Evolutionary conservation across 2,329 filamentous ascomycete genomes (phyloP).

Genomic region (Talaromyces sp.): DNA sequence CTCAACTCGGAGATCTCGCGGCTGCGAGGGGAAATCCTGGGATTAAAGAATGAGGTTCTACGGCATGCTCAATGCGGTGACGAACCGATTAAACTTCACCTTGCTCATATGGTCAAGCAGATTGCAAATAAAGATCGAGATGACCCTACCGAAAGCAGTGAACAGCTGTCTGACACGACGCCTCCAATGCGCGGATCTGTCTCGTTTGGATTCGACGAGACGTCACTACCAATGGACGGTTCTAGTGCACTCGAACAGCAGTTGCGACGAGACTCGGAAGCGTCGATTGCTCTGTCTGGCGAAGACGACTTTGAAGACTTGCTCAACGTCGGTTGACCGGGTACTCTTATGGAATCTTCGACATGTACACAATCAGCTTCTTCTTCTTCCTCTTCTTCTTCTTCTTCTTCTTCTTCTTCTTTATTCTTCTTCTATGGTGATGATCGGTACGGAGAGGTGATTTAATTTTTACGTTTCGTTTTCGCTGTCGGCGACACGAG

Average conservation of each 20-base stretch:
- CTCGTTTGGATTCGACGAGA: constrained; percentile 36
- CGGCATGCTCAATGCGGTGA: constrained; percentile 40
- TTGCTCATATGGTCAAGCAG: constrained; percentile 38
- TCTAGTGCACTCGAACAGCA: constrained; percentile 28
- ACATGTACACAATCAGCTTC: neutral
- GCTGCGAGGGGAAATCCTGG: constrained; percentile 37
- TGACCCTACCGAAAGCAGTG: constrained; percentile 13
- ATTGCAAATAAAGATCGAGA: constrained; percentile 31
- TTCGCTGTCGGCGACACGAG: neutral
- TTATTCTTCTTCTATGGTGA: neutral
- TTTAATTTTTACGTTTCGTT: neutral
- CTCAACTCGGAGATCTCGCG: constrained; percentile 34
- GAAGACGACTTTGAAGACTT: constrained; percentile 34
- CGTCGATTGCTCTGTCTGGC: constrained; percentile 29
- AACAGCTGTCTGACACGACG: neutral
- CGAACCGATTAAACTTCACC: constrained; percentile 36
- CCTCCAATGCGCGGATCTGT: constrained; percentile 19
- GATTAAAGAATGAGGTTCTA: constrained; percentile 40
- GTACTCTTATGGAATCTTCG: neutral
- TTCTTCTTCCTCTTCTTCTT: neutral
- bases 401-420: neutral
- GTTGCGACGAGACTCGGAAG: constrained; percentile 30
- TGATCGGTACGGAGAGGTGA: neutral
- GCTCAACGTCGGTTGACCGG: constrained; percentile 29
- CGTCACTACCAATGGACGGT: constrained; percentile 27